Base-by-base conservation (phyloP, 257 asterid species). In the Galeopsis tetrahit region DNA sequence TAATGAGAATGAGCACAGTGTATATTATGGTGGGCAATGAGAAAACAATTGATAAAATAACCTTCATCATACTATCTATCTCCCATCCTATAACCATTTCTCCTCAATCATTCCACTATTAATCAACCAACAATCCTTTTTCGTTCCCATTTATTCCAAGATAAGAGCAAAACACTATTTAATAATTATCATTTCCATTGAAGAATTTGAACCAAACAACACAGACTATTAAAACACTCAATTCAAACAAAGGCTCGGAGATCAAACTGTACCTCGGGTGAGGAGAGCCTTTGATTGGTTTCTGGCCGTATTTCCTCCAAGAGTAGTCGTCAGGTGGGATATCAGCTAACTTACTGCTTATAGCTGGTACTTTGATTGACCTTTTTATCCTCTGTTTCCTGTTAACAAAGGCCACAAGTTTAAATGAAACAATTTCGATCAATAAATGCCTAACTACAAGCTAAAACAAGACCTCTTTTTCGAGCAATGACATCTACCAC, bases 271-370 rank as follows among this genome's bases (percentile, higher is more conserved):
- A 89, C 96, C 96, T 78, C 3, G 96, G 96, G 57, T 89, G 90
- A 61, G 96, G 96, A 61, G 96, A 89, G 10, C 96, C 95, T 73
- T 86, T 88, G 80, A 88, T 88, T 2, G 95, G 95, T 67, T 88
- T 88, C 83, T 88, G 95, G 42, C 95, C 95, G 53, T 88, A 88
- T 76, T 88, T 88, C 75, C 95, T 84, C 95, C 95, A 88, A 2
- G 92, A 88, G 76, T 86, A 88, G 74, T 86, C 92, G 66, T 88
- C 95, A 9, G 86, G 88, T 0, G 95, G 96, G 32, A 89, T 89
- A 79, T 89, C 96, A 39, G 96, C 90, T 63, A 89, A 62, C 76
- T 89, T 89, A 80, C 80, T 89, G 57, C 96, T 89, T 58, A 86
- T 80, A 69, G 96, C 96, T 43, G 96, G 96, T 7, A 89, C 90